Conservation (phyloP, 352 stramenopile genomes). For the Phytophthora pluvialis region DNA sequence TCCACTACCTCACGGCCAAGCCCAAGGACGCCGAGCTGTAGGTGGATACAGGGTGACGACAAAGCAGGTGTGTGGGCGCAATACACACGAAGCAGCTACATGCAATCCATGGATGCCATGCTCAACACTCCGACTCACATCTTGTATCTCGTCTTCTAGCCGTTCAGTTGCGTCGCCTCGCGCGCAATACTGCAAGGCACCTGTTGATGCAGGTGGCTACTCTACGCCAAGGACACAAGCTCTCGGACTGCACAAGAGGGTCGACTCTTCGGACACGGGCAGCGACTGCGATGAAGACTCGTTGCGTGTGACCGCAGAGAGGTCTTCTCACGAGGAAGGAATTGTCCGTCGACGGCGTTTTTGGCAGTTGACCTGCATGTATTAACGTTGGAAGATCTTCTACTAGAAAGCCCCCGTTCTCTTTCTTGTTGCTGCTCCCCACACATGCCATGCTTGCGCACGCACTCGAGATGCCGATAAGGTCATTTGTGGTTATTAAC, state of each 20-base stretch:
- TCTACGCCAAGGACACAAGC: background rate
- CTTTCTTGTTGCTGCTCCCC: background rate
- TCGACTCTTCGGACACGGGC: background rate
- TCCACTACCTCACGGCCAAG: slow-evolving; percentile 89
- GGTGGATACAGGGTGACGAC: background rate
- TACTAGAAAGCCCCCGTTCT: background rate
- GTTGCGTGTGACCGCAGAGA: background rate
- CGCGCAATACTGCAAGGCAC: background rate
- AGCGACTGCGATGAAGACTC: slow-evolving; percentile 3
- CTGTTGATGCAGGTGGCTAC: background rate
- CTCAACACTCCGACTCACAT: slow-evolving; percentile 6
- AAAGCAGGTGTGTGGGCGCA: slow-evolving; percentile 6
- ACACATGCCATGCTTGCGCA: background rate
- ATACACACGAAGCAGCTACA: background rate
- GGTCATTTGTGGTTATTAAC: background rate
- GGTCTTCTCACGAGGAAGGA: slow-evolving; percentile 3
- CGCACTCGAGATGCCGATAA: background rate
- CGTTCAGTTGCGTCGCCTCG: slow-evolving; percentile 5
- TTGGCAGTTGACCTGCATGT: slow-evolving; percentile 27
- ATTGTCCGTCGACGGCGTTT: slow-evolving; percentile 20
- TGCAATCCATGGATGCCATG: background rate
- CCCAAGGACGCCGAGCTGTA: slow-evolving; percentile 86
- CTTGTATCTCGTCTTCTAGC: background rate
- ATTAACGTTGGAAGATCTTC: slow-evolving; percentile 31
- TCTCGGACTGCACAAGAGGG: slow-evolving; percentile 1